Conservation (phyloP, 2,329 filamentous ascomycete species). For the Colletotrichum simmondsii region DNA sequence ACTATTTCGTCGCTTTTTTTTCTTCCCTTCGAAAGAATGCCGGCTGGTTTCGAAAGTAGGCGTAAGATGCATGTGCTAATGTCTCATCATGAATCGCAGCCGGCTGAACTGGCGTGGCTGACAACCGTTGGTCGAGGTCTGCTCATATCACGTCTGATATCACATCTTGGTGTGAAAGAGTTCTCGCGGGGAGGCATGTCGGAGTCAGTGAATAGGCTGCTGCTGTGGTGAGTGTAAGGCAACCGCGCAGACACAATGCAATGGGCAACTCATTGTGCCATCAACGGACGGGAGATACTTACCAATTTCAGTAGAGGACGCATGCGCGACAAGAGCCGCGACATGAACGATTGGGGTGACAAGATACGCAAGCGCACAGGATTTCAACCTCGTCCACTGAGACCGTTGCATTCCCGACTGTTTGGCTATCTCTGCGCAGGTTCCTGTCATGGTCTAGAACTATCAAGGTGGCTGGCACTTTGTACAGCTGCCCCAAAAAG, state of each 20-base stretch:
- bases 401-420: conserved; percentile 5
- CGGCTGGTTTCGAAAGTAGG: neutral
- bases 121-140: neutral
- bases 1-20: neutral
- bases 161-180: neutral
- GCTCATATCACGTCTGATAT: neutral
- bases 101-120: conserved; percentile 6
- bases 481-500: neutral
- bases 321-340: neutral
- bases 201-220: neutral
- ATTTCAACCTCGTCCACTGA: conserved; percentile 5
- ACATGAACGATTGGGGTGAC: neutral
- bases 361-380: conserved; percentile 7
- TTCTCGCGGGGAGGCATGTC: neutral
- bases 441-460: neutral
- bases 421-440: neutral
- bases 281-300: conserved; percentile 19
- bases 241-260: conserved; percentile 7
- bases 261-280: neutral
- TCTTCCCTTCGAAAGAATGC: neutral
- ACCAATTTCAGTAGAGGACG: conserved; percentile 1
- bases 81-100: neutral
- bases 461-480: neutral
- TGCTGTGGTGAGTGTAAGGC: neutral
- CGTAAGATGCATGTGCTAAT: conserved; percentile 1